Conservation (phyloP, 129 eudicot species). For the Gnaphalium uliginosum region DNA sequence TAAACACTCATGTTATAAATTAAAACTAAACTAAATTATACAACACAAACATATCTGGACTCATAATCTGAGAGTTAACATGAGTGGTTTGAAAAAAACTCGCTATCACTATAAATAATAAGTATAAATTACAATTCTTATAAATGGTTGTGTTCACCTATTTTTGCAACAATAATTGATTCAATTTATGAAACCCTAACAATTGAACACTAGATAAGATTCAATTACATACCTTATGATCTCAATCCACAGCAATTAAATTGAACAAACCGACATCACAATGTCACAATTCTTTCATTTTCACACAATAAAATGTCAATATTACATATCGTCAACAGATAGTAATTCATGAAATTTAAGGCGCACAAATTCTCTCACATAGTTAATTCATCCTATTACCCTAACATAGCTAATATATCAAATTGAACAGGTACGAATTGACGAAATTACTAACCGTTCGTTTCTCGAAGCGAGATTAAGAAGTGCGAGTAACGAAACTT, state of each 20-base stretch:
- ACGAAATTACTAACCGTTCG: conserved; percentile 44
- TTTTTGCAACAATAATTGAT: neutral
- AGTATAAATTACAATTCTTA: neutral
- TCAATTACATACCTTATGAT: neutral
- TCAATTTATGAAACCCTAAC: neutral
- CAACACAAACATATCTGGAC: conserved; percentile 4
- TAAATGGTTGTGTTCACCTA: neutral
- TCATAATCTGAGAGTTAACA: neutral
- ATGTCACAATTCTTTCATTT: conserved; percentile 7
- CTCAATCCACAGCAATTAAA: neutral
- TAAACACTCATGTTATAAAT: conserved; percentile 8
- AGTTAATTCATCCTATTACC: neutral
- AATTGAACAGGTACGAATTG: neutral
- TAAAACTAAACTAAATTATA: neutral
- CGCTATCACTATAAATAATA: neutral
- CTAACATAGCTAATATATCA: neutral
- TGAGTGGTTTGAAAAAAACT: neutral
- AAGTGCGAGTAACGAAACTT: conserved; percentile 71
- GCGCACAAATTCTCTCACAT: neutral
- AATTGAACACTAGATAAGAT: neutral
- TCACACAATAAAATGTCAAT: conserved; percentile 1
- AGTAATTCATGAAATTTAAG: neutral
- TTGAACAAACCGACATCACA: neutral
- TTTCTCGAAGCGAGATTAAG: conserved; percentile 82
- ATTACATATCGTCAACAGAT: neutral